Base-by-base conservation (phyloP, 2,329 filamentous ascomycete species). In the Didymella arachidicola region DNA sequence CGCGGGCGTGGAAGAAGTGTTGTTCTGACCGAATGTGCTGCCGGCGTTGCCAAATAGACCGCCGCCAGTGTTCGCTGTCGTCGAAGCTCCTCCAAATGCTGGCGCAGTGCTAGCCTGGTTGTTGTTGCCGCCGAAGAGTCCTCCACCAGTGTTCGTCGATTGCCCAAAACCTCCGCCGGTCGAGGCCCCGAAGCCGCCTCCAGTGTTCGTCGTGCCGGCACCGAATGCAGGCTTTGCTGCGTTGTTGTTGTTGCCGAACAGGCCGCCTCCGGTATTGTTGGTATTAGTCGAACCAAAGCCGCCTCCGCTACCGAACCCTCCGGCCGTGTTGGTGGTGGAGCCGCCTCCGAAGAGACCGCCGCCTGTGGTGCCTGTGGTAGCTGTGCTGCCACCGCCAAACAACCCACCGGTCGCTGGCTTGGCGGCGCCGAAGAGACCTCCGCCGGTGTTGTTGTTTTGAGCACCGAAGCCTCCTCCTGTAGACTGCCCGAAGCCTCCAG, bases 211-310 rank as follows among this genome's bases (percentile, higher is more conserved):
- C 38, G 68, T 62, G 4, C 72, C 70, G 43, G 74, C 71, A 25
- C 73, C 72, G 26, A 75, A 81, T 30, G 63, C 66, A 26, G 73
- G 71, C 48, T 72, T 72, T 56, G 69, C 67, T 63, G 76, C 73
- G 60, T 70, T 65, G 50, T 65, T 65, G 47, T 64, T 71, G 50
- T 71, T 70, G 8, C 84, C 83, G 62, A 89, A 88, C 4, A 88
- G 67, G 41, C 80, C 76, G 27, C 76, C 72, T 27, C 70, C 69
- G 19, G 57, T 57, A 18, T 39, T 39, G 30, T 65, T 70, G 26
- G 60, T 70, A 25, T 69, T 68, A 26, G 68, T 63, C 14, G 64
- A 25, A 8, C 74, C 74, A 45, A 75, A 76, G 22, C 79, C 76
- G 12, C 78, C 76, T 14, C 73, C 74, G 11, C 78, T 56, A 27